Percentiles rank a stretch among this genome's conserved stretches.
Evolutionary conservation across 768 basidiomycete genomes (phyloP).

Genomic region (Gymnopilus dilepis): DNA sequence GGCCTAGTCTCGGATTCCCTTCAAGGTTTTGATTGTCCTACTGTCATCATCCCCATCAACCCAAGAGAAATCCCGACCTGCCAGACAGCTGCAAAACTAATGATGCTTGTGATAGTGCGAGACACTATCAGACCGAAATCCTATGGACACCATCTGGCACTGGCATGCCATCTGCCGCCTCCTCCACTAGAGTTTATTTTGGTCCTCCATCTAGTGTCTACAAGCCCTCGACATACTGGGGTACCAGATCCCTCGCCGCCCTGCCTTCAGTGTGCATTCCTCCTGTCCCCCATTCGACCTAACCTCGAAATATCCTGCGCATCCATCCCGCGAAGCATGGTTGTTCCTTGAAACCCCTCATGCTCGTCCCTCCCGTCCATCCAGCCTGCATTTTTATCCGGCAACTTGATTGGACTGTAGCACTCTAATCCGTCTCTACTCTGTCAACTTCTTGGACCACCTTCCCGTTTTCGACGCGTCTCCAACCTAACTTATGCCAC

Average conservation of each 20-base stretch:
- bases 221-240: not conserved
- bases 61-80: not conserved
- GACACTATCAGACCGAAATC: not conserved
- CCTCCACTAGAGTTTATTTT: not conserved
- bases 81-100: not conserved
- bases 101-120: not conserved
- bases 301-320: not conserved
- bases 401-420: not conserved
- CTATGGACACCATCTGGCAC: not conserved
- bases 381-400: not conserved
- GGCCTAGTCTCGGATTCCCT: not conserved
- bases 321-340: not conserved
- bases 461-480: not conserved
- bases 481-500: not conserved
- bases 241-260: not conserved
- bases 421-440: not conserved
- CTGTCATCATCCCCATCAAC: not conserved
- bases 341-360: not conserved
- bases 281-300: not conserved
- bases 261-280: not conserved
- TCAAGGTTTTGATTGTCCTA: not conserved
- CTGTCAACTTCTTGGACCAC: not conserved
- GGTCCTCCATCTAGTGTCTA: not conserved
- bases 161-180: not conserved
- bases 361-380: not conserved